phyloP scores from a whole-genome alignment of 1,139 yeast species.

The Hansenula lynferdii region DNA sequence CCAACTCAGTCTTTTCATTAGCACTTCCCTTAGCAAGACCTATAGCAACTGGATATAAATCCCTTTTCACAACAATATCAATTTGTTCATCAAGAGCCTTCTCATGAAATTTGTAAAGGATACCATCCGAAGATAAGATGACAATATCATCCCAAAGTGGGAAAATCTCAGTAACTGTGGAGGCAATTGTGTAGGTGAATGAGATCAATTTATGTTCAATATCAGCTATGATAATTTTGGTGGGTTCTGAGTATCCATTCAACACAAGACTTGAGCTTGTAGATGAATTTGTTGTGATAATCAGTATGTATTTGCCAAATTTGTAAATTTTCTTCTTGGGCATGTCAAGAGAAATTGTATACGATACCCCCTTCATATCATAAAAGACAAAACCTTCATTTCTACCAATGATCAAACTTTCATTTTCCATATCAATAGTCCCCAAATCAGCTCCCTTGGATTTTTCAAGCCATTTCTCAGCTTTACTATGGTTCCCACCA shows the following conservation, averaged over 20 bases:
- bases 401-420: constrained; percentile 26
- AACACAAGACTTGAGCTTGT: constrained; percentile 21
- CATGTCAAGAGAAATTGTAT: constrained; percentile 53
- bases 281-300: constrained; percentile 26
- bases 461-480: constrained; percentile 57
- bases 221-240: constrained; percentile 64
- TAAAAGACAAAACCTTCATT: constrained; percentile 29
- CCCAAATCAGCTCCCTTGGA: constrained; percentile 66
- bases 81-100: constrained; percentile 63
- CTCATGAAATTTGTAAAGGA: constrained; percentile 64
- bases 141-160: constrained; percentile 51
- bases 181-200: constrained; percentile 63
- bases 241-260: constrained; percentile 27
- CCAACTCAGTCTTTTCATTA: constrained; percentile 31
- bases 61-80: constrained; percentile 65
- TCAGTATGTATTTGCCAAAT: constrained; percentile 34
- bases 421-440: constrained; percentile 44
- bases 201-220: constrained; percentile 65
- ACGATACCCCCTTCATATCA: constrained; percentile 45
- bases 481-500: constrained; percentile 71
- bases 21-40: constrained; percentile 51
- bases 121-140: constrained; percentile 70
- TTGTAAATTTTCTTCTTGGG: constrained; percentile 49
- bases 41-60: constrained; percentile 70
- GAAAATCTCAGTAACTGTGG: constrained; percentile 53